Base-by-base conservation (phyloP, 2,329 filamentous ascomycete genomes). In the Aspergillus sp. region DNA sequence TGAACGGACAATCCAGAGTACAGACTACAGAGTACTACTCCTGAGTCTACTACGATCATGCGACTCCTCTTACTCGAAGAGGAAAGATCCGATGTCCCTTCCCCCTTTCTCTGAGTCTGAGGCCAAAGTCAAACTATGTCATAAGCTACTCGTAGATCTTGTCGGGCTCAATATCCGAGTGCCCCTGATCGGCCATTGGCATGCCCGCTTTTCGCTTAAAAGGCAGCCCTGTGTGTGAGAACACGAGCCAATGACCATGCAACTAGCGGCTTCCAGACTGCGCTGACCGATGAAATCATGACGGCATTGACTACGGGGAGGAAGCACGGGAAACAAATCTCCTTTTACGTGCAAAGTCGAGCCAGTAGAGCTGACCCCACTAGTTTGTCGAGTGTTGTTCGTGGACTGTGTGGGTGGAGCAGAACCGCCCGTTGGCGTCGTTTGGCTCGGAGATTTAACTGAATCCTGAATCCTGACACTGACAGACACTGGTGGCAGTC, bases 361-460 rank as follows among this genome's bases (percentile, higher is more conserved):
- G 27, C 27, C 27, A 31, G 27, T 31, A 31, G 27, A 31, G 27
- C 27, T 23, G 45, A 35, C 45, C 17, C 45, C 45, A 48, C 45
- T 48, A 15, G 45, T 48, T 48, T 48, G 45, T 15, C 15, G 35
- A 37, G 35, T 6, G 35, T 37, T 37, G 37, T 44, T 8, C 31
- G 9, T 31, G 27, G 27, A 31, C 27, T 11, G 27, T 31, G 19
- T 33, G 41, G 12, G 48, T 44, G 40, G 51, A 53, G 57, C 48
- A 53, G 55, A 55, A 27, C 31, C 43, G 27, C 41, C 24, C 19
- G 41, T 53, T 39, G 52, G 33, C 43, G 33, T 41, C 23, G 15
- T 52, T 41, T 7, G n/a, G 49, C 15, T 43, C 43, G 52, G 52
- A 54, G 52, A 47, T 47, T 54, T 54, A 40, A 40, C 33, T 54